Percentiles rank a stretch among this genome's conserved stretches.
Evolutionary conservation across 305 asterid genomes (phyloP).

Genomic region (Fraxinus xanthoxyloides): DNA sequence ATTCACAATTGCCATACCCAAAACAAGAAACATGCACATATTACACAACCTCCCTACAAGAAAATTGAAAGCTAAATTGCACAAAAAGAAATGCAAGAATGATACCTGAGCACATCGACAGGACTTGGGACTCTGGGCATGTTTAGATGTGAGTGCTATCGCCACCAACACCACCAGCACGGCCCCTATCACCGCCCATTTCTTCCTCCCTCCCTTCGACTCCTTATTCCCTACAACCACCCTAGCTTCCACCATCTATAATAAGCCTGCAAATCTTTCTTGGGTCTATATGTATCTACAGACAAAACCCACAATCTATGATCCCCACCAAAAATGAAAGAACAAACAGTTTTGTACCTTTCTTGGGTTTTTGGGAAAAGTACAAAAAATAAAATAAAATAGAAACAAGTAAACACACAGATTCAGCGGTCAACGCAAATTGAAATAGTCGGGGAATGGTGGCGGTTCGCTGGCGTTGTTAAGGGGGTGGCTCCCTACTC

Average conservation of each 20-base stretch:
- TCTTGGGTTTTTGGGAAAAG: not conserved
- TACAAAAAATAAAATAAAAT: not conserved
- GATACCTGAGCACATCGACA: slow-evolving; percentile 77
- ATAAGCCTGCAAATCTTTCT: slow-evolving; percentile 1
- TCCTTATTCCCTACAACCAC: slow-evolving; percentile 31
- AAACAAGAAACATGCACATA: not conserved
- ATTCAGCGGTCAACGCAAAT: not conserved
- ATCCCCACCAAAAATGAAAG: not conserved
- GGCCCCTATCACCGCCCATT: slow-evolving; percentile 52
- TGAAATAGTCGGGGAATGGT: not conserved
- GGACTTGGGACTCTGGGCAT: slow-evolving; percentile 42
- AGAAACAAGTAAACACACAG: not conserved
- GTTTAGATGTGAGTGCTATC: slow-evolving; percentile 39
- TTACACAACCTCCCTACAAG: not conserved
- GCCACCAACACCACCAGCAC: slow-evolving; percentile 53
- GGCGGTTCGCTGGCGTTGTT: not conserved
- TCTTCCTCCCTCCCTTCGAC: slow-evolving; percentile 36
- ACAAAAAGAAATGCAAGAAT: not conserved
- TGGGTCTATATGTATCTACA: not conserved
- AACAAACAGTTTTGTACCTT: not conserved
- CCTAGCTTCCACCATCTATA: slow-evolving; percentile 69
- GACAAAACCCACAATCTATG: not conserved
- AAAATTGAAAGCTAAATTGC: slow-evolving; percentile 15
- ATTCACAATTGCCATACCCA: not conserved
- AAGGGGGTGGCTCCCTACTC: not conserved